phyloP scores from a whole-genome alignment of 2,329 filamentous ascomycete species.

The Amauroascus verrucosus region DNA sequence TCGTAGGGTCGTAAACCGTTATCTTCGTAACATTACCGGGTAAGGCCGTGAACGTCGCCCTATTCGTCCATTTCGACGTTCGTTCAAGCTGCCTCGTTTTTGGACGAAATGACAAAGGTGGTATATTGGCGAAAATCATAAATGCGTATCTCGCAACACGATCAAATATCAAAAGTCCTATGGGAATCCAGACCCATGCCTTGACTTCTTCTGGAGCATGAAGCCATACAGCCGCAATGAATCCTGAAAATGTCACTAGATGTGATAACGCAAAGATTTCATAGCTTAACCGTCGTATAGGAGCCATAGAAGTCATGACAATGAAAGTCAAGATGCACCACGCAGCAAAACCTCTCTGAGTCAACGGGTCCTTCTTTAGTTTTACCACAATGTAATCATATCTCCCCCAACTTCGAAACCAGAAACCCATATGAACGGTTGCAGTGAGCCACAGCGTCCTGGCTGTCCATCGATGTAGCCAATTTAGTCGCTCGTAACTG shows the following conservation, averaged over 20 bases:
- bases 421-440: slow-evolving; percentile 47
- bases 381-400: slow-evolving; percentile 43
- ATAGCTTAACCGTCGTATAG: slow-evolving; percentile 42
- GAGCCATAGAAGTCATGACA: slow-evolving; percentile 41
- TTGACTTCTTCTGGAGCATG: slow-evolving; percentile 39
- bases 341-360: slow-evolving; percentile 43
- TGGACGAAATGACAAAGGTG: slow-evolving; percentile 30
- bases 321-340: slow-evolving; percentile 45
- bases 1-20: slow-evolving; percentile 45
- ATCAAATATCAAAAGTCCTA: slow-evolving; percentile 40
- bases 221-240: slow-evolving; percentile 40
- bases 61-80: slow-evolving; percentile 30
- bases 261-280: slow-evolving; percentile 48
- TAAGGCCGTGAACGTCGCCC: slow-evolving; percentile 41
- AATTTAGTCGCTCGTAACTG: slow-evolving; percentile 43
- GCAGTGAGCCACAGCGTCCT: slow-evolving; percentile 44
- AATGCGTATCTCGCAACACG: slow-evolving; percentile 31
- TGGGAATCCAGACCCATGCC: slow-evolving; percentile 39
- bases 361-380: slow-evolving; percentile 40
- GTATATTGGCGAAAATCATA: slow-evolving; percentile 34
- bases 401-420: slow-evolving; percentile 43
- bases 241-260: slow-evolving; percentile 42
- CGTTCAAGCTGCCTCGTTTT: neutral
- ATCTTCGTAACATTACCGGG: slow-evolving; percentile 48
- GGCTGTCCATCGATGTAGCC: slow-evolving; percentile 45